phyloP scores from a whole-genome alignment of 441 rosid species.

The Brassica hybrid region DNA sequence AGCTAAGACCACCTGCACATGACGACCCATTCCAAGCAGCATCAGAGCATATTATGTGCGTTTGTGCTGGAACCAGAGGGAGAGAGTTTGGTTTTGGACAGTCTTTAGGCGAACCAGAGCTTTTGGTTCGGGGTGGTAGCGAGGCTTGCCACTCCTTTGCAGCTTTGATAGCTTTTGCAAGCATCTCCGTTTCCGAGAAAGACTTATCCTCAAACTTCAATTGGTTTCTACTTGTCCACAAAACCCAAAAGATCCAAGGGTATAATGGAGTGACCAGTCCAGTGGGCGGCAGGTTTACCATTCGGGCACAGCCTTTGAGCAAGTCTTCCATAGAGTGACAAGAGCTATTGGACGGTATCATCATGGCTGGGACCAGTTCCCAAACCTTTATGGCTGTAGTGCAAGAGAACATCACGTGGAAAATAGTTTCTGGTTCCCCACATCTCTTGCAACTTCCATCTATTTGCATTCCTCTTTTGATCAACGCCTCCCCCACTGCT shows the following conservation, averaged over 20 bases:
- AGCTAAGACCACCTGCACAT: not conserved
- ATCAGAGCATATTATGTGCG: not conserved
- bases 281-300: too few relatives aligned
- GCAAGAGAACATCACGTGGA: too few relatives aligned
- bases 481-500: too few relatives aligned
- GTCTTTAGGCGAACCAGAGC: not conserved
- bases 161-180: not conserved
- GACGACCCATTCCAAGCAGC: not conserved
- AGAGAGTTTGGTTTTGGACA: not conserved
- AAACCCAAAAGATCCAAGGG: not conserved
- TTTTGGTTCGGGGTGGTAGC: not conserved
- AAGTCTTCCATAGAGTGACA: too few relatives aligned
- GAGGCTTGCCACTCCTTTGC: not conserved
- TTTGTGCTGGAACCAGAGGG: not conserved
- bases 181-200: not conserved
- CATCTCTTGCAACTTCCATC: too few relatives aligned
- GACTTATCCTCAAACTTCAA: not conserved
- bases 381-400: too few relatives aligned
- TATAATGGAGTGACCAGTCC: not conserved
- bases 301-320: too few relatives aligned
- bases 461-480: too few relatives aligned
- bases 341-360: too few relatives aligned
- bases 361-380: too few relatives aligned
- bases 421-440: too few relatives aligned
- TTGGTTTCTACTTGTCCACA: not conserved